Evolutionary conservation across 495 filamentous ascomycete species (phyloP).

Genomic region (Aspergillus ellipticus): DNA sequence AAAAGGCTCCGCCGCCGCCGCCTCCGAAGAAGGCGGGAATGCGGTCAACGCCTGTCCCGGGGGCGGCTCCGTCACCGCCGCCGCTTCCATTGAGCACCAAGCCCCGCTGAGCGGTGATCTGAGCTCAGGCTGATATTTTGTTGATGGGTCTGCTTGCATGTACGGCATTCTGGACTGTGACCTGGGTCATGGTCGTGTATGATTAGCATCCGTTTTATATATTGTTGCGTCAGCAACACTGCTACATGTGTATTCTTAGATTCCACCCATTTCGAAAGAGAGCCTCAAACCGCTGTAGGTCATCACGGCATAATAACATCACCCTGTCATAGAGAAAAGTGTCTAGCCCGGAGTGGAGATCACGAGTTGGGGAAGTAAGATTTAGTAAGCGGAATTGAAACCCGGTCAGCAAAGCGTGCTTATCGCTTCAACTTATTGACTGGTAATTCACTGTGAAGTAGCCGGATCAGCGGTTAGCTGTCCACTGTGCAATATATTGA

Average conservation of each 20-base stretch:
- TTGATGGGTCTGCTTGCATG: not conserved
- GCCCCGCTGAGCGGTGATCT: conserved; percentile 36
- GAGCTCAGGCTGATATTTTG: not conserved
- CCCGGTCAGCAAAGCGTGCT: too few species aligned
- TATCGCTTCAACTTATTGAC: too few species aligned
- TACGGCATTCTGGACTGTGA: not conserved
- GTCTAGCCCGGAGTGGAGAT: too few species aligned
- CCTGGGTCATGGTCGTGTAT: not conserved
- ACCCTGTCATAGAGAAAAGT: too few species aligned
- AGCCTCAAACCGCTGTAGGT: not conserved
- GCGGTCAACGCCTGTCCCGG: conserved; percentile 27
- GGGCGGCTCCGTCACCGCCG: conserved; percentile 31
- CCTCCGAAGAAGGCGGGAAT: conserved; percentile 58
- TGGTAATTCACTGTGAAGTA: too few species aligned
- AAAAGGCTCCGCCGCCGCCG: conserved; percentile 63
- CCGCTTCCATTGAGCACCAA: conserved; percentile 41
- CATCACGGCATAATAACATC: too few species aligned
- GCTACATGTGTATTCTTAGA: not conserved
- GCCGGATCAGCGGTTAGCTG: too few species aligned
- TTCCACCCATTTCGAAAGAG: not conserved
- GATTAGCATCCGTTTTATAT: not conserved
- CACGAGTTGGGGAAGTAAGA: too few species aligned
- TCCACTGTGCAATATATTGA: not conserved
- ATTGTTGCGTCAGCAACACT: not conserved
- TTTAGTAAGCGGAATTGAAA: too few species aligned